Conservation (phyloP, 148 eudicot genomes). For the Fagopyrum homotropicum region DNA sequence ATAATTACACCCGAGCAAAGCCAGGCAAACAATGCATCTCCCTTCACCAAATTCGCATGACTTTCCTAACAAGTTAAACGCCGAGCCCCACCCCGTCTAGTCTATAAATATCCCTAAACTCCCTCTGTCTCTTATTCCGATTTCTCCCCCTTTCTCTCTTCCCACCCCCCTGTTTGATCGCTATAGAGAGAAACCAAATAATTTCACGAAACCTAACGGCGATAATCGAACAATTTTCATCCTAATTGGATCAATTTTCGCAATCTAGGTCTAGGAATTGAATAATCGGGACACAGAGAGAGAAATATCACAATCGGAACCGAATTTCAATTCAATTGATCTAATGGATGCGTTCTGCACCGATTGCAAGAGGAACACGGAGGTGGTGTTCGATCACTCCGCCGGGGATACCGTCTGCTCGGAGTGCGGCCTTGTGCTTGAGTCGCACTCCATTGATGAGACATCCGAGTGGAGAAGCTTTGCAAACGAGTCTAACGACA, state of each 20-base stretch:
- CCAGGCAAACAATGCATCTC: background rate
- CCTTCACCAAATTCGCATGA: conserved; percentile 11
- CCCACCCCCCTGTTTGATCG: background rate
- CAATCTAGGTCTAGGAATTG: background rate
- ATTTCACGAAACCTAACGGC: background rate
- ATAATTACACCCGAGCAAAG: background rate
- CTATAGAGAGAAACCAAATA: background rate
- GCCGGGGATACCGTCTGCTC: conserved; percentile 56
- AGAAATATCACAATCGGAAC: background rate
- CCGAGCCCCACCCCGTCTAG: background rate
- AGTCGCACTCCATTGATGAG: conserved; percentile 49
- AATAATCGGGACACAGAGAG: background rate
- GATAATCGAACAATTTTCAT: background rate
- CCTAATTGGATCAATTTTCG: background rate
- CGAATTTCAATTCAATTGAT: background rate
- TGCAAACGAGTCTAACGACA: conserved; percentile 53
- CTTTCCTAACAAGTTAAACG: conserved; percentile 11
- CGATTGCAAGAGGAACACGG: conserved; percentile 40
- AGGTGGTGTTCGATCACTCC: conserved; percentile 48
- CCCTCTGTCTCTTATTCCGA: background rate
- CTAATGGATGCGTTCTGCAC: conserved; percentile 30
- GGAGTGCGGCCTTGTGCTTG: conserved; percentile 48
- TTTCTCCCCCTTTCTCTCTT: background rate
- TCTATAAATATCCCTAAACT: conserved; percentile 11
- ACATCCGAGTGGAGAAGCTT: conserved; percentile 55